Evolutionary conservation across 129 eudicot species (phyloP).

Genomic region (Artemisia argyi): DNA sequence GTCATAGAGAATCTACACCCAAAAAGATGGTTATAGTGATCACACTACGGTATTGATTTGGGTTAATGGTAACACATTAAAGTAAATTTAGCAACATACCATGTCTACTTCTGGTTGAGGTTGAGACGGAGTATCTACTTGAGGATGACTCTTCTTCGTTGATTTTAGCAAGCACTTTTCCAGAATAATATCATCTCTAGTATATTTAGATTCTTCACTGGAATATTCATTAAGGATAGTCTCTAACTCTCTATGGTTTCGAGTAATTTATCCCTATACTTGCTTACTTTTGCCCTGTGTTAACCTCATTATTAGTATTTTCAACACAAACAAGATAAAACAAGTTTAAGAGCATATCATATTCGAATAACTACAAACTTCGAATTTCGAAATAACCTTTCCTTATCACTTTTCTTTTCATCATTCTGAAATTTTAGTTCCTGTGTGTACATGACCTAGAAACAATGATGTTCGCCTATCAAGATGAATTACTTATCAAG

Average conservation of each 20-base stretch:
- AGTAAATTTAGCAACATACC: too few relatives aligned
- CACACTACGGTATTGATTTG: too few relatives aligned
- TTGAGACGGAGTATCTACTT: too few relatives aligned
- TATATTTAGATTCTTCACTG: slow-evolving; percentile 40
- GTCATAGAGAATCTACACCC: too few relatives aligned
- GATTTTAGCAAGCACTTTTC: slow-evolving; percentile 53
- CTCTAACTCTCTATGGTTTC: slow-evolving; percentile 77
- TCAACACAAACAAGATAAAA: background rate
- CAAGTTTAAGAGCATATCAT: background rate
- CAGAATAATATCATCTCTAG: slow-evolving; percentile 51
- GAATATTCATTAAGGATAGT: slow-evolving; percentile 47
- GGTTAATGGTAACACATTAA: too few relatives aligned
- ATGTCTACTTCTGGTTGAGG: too few relatives aligned
- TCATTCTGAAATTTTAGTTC: too few relatives aligned
- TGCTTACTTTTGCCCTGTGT: too few relatives aligned
- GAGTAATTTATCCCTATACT: slow-evolving; percentile 71
- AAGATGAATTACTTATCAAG: too few relatives aligned
- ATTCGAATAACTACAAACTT: background rate
- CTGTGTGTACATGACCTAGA: too few relatives aligned
- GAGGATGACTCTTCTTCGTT: slow-evolving; percentile 47
- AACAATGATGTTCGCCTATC: too few relatives aligned
- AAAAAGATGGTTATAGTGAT: too few relatives aligned
- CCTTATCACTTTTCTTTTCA: background rate
- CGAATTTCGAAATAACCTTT: background rate
- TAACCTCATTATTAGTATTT: slow-evolving; percentile 4